Evolutionary conservation across 2,329 filamentous ascomycete species (phyloP).

Genomic region (Fusarium sp.): DNA sequence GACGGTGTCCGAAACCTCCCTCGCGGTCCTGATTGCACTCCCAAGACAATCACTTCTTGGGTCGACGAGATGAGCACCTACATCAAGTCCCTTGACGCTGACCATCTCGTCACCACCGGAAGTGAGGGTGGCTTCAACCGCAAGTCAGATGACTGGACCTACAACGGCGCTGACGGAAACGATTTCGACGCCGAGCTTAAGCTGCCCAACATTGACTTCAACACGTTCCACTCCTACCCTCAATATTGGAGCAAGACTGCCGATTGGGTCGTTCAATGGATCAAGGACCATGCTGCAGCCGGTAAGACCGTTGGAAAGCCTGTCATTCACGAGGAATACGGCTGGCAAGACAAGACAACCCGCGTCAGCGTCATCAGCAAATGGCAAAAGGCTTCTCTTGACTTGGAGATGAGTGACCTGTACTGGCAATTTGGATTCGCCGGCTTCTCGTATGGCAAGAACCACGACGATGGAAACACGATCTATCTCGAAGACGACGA

Average conservation of each 20-base stretch:
- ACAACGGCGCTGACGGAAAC: slow-evolving; percentile 61
- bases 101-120: slow-evolving; percentile 66
- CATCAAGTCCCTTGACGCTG: slow-evolving; percentile 62
- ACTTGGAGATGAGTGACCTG: slow-evolving; percentile 62
- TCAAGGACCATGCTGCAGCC: slow-evolving; percentile 62
- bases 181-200: slow-evolving; percentile 63
- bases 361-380: slow-evolving; percentile 57
- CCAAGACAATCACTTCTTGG: slow-evolving; percentile 59
- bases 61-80: slow-evolving; percentile 65
- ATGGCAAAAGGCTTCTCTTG: slow-evolving; percentile 62
- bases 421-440: slow-evolving; percentile 67
- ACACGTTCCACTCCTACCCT: slow-evolving; percentile 66
- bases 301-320: slow-evolving; percentile 57
- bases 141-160: slow-evolving; percentile 56
- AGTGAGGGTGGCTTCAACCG: slow-evolving; percentile 69
- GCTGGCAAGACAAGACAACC: slow-evolving; percentile 56
- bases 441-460: slow-evolving; percentile 63
- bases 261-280: slow-evolving; percentile 65
- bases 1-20: slow-evolving; percentile 59
- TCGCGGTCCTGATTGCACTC: slow-evolving; percentile 52
- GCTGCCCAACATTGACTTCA: slow-evolving; percentile 63
- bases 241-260: slow-evolving; percentile 66
- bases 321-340: slow-evolving; percentile 56
- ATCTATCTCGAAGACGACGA: slow-evolving; percentile 64
- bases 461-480: slow-evolving; percentile 67